phyloP scores from a whole-genome alignment of 768 basidiomycete species.

The Tubosaeta brunneosetosa region DNA sequence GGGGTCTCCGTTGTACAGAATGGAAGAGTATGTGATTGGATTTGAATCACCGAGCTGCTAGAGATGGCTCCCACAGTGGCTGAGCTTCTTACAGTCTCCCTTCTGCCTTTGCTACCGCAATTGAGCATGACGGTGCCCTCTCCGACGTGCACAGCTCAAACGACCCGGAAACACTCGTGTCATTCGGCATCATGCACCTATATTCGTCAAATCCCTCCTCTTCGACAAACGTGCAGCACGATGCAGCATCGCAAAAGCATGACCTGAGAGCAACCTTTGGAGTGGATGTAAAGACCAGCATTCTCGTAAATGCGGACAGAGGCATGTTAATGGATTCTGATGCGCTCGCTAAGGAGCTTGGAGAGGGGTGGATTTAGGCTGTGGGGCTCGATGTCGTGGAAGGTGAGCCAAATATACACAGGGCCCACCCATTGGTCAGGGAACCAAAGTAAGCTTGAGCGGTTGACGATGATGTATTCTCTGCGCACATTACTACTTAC shows the following conservation, averaged over 20 bases:
- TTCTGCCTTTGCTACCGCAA: slow-evolving; percentile 80
- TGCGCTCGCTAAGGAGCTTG: slow-evolving; percentile 77
- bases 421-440: slow-evolving; percentile 76
- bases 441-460: slow-evolving; percentile 55
- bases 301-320: slow-evolving; percentile 82
- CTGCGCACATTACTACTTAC: background rate
- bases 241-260: slow-evolving; percentile 33
- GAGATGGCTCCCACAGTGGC: slow-evolving; percentile 55
- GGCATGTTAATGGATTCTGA: slow-evolving; percentile 89
- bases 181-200: slow-evolving; percentile 78
- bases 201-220: slow-evolving; percentile 62
- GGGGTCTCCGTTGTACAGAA: slow-evolving; percentile 60
- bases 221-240: slow-evolving; percentile 35
- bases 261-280: slow-evolving; percentile 41
- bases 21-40: slow-evolving; percentile 52
- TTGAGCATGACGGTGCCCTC: slow-evolving; percentile 50
- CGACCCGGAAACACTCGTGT: slow-evolving; percentile 67
- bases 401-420: slow-evolving; percentile 74
- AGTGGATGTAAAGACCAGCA: slow-evolving; percentile 59
- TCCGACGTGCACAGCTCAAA: slow-evolving; percentile 68
- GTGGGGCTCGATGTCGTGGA: slow-evolving; percentile 94
- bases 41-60: background rate
- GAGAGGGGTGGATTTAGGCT: slow-evolving; percentile 78
- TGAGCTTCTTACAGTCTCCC: slow-evolving; percentile 70
- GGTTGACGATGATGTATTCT: no score